Conservation (phyloP, 2,329 filamentous ascomycete genomes). For the Davidsoniella eucalypti region DNA sequence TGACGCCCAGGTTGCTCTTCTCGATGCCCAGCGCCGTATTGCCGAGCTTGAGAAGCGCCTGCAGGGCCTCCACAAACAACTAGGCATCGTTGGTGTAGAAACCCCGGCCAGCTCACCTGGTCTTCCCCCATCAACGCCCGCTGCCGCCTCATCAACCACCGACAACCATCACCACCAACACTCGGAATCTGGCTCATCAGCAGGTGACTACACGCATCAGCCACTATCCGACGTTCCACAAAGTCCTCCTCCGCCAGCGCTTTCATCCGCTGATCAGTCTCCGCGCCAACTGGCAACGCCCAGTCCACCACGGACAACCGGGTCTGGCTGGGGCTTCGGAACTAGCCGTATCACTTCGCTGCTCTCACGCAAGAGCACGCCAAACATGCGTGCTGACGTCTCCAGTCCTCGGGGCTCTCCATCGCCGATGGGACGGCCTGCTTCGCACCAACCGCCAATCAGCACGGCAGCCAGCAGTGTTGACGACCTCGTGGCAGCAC, state of each 20-base stretch:
- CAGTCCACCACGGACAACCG: slow-evolving; percentile 21
- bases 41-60: slow-evolving; percentile 57
- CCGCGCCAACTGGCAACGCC: slow-evolving; percentile 18
- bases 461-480: slow-evolving; percentile 15
- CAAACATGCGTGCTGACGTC: slow-evolving; percentile 19
- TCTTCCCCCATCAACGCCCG: slow-evolving; percentile 58
- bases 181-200: slow-evolving; percentile 17
- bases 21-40: slow-evolving; percentile 41
- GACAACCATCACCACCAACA: slow-evolving; percentile 15
- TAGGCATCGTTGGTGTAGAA: neutral
- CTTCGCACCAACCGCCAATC: slow-evolving; percentile 16
- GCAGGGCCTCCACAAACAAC: slow-evolving; percentile 49
- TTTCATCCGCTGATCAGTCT: slow-evolving; percentile 6
- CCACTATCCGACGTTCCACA: slow-evolving; percentile 10
- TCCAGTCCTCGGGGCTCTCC: slow-evolving; percentile 1
- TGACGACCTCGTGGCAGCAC: slow-evolving; percentile 39
- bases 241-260: slow-evolving; percentile 5
- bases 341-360: slow-evolving; percentile 28
- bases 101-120: neutral
- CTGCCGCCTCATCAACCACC: slow-evolving; percentile 40
- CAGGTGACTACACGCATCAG: slow-evolving; percentile 16
- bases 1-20: slow-evolving; percentile 10
- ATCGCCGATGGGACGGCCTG: slow-evolving; percentile 7
- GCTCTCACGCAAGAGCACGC: slow-evolving; percentile 31
- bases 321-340: slow-evolving; percentile 30